Conservation (phyloP, 2,329 filamentous ascomycete species). For the Colletotrichum falcatum region DNA sequence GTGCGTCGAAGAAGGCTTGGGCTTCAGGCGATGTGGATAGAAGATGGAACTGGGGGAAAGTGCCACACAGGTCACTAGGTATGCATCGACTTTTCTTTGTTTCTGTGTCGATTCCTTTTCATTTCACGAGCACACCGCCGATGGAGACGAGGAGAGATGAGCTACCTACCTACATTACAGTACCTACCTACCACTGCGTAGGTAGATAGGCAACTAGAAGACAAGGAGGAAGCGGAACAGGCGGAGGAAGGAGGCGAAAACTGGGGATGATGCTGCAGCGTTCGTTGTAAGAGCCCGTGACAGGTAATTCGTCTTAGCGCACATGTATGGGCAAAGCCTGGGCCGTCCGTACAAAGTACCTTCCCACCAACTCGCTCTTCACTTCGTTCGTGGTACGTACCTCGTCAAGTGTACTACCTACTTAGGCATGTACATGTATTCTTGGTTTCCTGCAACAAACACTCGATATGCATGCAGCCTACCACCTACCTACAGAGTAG, state of each 20-base stretch:
- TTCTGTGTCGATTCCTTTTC: conserved; percentile 6
- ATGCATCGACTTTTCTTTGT: conserved; percentile 29
- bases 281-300: conserved; percentile 7
- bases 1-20: conserved; percentile 34
- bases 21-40: conserved; percentile 25
- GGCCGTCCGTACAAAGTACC: not conserved
- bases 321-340: not conserved
- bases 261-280: conserved; percentile 3
- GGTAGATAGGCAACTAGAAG: not conserved
- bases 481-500: too few species aligned
- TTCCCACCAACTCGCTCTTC: not conserved
- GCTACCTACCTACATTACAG: too few species aligned
- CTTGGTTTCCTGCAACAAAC: not conserved
- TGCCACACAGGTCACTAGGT: conserved; percentile 35
- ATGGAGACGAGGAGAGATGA: not conserved
- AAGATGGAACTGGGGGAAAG: conserved; percentile 16
- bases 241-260: conserved; percentile 2
- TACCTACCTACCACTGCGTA: too few species aligned
- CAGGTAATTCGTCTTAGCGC: conserved; percentile 6
- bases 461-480: not conserved
- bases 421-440: too few species aligned
- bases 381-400: not conserved
- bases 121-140: not conserved
- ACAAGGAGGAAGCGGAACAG: not conserved
- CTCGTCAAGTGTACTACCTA: not conserved